phyloP scores from a whole-genome alignment of 192 early-diverging fungal species.

The Podila minutissima region DNA sequence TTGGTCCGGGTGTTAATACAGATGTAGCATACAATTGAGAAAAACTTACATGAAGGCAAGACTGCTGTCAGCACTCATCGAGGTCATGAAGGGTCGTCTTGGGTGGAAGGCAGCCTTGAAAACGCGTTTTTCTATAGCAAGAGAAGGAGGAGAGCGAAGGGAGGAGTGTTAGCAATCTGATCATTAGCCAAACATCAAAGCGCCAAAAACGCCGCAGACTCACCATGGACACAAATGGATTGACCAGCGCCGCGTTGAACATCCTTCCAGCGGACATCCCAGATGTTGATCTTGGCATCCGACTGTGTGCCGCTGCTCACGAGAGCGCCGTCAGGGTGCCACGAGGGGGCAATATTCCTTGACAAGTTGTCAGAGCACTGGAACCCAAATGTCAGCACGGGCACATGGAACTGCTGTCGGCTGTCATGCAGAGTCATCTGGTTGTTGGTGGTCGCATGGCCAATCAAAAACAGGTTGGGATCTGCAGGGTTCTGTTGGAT shows the following conservation, averaged over 20 bases:
- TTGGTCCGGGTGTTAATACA: not conserved
- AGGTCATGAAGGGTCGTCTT: constrained; percentile 25
- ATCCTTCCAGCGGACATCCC: constrained; percentile 49
- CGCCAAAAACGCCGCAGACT: not conserved
- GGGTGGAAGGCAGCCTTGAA: constrained; percentile 45
- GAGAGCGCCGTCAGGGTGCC: constrained; percentile 39
- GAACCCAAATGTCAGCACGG: constrained; percentile 34
- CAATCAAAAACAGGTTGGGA: constrained; percentile 25
- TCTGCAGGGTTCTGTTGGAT: constrained; percentile 29
- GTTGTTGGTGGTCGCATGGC: constrained; percentile 22
- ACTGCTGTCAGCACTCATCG: constrained; percentile 33
- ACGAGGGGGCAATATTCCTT: constrained; percentile 24
- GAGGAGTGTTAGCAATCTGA: not conserved
- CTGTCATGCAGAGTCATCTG: constrained; percentile 36
- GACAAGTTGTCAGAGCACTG: constrained; percentile 32
- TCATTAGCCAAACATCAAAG: not conserved
- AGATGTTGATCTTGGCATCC: constrained; percentile 45
- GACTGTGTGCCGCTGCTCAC: constrained; percentile 39
- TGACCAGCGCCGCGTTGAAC: constrained; percentile 40
- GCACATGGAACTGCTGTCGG: constrained; percentile 10
- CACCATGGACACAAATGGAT: constrained; percentile 32
- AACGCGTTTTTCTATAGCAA: constrained; percentile 28
- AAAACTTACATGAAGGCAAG: constrained; percentile 40
- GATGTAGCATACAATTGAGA: not conserved
- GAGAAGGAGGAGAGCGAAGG: not conserved